A percentile compares a stretch with the other conserved stretches of the same genome.
Evolutionary conservation across 176 grass and related monocot species (phyloP).

Genomic region (Sorghum bicolor): DNA sequence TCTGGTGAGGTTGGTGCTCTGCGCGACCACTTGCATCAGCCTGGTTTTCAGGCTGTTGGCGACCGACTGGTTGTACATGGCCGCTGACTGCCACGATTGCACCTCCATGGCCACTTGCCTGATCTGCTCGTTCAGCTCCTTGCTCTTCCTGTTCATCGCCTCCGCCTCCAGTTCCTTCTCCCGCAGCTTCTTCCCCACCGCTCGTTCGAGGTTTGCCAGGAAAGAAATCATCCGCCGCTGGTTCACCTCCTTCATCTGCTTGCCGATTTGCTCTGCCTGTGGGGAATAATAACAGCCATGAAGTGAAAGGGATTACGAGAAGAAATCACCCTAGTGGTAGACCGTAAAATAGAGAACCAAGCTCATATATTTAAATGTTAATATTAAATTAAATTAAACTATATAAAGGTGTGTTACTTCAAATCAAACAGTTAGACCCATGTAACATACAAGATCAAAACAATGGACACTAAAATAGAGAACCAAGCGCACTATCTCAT

Average conservation of each 20-base stretch:
- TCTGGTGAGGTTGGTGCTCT: constrained; percentile 32
- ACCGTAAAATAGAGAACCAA: too few species aligned
- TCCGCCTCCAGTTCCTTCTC: constrained; percentile 58
- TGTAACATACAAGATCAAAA: not conserved
- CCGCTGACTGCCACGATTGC: constrained; percentile 50
- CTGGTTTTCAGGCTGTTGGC: constrained; percentile 38
- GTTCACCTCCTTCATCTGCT: constrained; percentile 42
- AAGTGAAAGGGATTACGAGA: not conserved
- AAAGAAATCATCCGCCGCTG: constrained; percentile 39
- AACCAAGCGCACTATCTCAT: not conserved
- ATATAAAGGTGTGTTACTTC: not conserved
- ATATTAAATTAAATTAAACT: too few species aligned
- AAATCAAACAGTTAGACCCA: not conserved
- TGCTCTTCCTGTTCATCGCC: constrained; percentile 49
- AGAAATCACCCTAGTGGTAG: not conserved
- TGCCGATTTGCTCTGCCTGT: constrained; percentile 39
- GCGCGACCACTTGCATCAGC: constrained; percentile 45
- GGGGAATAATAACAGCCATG: not conserved
- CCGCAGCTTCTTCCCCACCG: constrained; percentile 45
- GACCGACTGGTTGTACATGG: constrained; percentile 42
- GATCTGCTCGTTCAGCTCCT: constrained; percentile 51
- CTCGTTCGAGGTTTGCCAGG: constrained; percentile 31
- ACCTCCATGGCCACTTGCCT: constrained; percentile 40
- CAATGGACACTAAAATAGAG: not conserved
- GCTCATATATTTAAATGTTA: too few species aligned